A percentile compares a stretch with the other conserved stretches of the same genome.
These are phyloP conservation scores for Trichopus zeylanicus DNA, from an alignment of 116 monocot species.

Conservation along the genomic window DNA sequence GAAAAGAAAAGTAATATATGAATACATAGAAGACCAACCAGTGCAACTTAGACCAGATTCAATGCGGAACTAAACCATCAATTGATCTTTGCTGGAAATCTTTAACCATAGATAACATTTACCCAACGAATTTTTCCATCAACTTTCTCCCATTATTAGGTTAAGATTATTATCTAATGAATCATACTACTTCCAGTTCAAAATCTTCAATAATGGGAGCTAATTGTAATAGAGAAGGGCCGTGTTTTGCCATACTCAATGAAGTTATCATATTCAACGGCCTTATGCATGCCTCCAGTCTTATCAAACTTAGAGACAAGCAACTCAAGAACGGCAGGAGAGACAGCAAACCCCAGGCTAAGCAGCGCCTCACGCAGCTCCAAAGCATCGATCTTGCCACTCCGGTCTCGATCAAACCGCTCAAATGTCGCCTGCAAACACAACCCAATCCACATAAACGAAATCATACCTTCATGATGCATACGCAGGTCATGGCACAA, in stretches of 20 bases:
- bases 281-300: conserved; percentile 50
- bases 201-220: background rate
- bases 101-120: too few relatives aligned
- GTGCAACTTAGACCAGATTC: too few relatives aligned
- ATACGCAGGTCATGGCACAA: too few relatives aligned
- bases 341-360: conserved; percentile 77
- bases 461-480: background rate
- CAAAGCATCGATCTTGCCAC: conserved; percentile 67
- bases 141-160: too few relatives aligned
- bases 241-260: conserved; percentile 63
- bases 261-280: conserved; percentile 74
- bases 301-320: conserved; percentile 91
- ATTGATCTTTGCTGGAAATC: too few relatives aligned
- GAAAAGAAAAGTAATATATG: too few relatives aligned
- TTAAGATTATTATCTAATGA: too few relatives aligned
- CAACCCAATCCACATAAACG: too few relatives aligned
- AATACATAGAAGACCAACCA: too few relatives aligned
- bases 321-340: conserved; percentile 64
- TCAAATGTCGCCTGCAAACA: conserved; percentile 74
- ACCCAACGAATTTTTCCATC: too few relatives aligned
- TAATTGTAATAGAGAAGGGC: too few relatives aligned
- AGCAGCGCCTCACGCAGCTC: conserved; percentile 82
- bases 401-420: conserved; percentile 86
- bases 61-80: too few relatives aligned
- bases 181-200: background rate